Conservation (phyloP, 768 basidiomycete genomes). For the Paxillus rubicundulus region DNA sequence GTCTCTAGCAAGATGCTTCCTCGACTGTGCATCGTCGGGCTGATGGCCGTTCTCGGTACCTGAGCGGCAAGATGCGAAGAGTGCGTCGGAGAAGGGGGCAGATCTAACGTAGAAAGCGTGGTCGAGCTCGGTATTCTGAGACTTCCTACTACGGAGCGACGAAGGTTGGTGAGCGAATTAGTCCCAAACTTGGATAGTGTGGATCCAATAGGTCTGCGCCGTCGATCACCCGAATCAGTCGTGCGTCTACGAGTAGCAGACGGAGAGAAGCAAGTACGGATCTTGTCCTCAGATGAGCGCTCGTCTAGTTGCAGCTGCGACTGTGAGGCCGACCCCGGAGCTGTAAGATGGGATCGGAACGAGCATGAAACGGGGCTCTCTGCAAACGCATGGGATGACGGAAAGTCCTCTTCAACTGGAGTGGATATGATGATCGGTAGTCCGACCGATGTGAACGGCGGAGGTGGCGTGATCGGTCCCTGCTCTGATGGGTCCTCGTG, state of each 20-base stretch:
- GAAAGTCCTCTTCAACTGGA: slow-evolving; percentile 7
- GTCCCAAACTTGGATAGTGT: slow-evolving; percentile 31
- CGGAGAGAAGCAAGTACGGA: not conserved
- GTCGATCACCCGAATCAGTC: slow-evolving; percentile 15
- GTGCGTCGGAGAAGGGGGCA: slow-evolving; percentile 40
- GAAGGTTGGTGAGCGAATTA: slow-evolving; percentile 43
- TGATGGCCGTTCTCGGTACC: slow-evolving; percentile 41
- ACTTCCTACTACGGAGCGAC: slow-evolving; percentile 42
- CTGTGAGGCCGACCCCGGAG: slow-evolving; percentile 11
- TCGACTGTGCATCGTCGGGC: slow-evolving; percentile 57
- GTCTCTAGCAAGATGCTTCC: slow-evolving; percentile 56
- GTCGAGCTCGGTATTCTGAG: slow-evolving; percentile 18
- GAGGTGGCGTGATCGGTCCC: slow-evolving; percentile 13
- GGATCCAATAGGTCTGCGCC: slow-evolving; percentile 1
- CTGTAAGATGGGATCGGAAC: slow-evolving; percentile 20
- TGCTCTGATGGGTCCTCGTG: slow-evolving; percentile 29
- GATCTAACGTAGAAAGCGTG: slow-evolving; percentile 22
- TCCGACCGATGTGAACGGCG: not conserved
- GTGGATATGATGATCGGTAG: slow-evolving; percentile 22
- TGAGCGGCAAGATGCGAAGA: slow-evolving; percentile 14
- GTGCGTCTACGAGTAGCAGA: slow-evolving; percentile 17
- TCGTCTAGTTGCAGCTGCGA: slow-evolving; percentile 5
- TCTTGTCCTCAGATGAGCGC: slow-evolving; percentile 4
- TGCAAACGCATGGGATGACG: slow-evolving; percentile 2
- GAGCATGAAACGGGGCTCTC: slow-evolving; percentile 27